Percentiles rank a stretch among this genome's conserved stretches.
Evolutionary conservation across 495 filamentous ascomycete genomes (phyloP).

Genomic region (Aspergillus sclerotiicarbonarius): DNA sequence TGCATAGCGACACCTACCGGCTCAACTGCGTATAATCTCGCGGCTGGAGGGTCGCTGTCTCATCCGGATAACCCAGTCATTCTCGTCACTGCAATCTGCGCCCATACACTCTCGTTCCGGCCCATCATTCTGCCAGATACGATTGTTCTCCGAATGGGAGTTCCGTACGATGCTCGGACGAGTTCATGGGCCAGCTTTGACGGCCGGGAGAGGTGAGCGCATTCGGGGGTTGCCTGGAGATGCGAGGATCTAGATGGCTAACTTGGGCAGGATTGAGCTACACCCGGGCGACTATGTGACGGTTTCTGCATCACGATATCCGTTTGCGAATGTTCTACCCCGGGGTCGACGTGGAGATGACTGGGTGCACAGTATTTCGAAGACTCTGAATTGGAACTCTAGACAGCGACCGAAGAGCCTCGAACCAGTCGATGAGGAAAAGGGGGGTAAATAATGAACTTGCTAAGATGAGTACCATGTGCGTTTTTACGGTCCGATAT

Average conservation of each 20-base stretch:
- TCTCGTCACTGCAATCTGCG: constrained; percentile 91
- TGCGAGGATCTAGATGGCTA: neutral
- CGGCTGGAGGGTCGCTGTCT: constrained; percentile 90
- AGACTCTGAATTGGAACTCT: constrained; percentile 93
- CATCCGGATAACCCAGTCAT: constrained; percentile 98
- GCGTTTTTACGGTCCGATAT: neutral
- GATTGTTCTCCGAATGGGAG: constrained; percentile 84
- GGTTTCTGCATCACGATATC: constrained; percentile 86
- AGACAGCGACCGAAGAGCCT: constrained; percentile 68
- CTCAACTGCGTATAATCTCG: constrained; percentile 95
- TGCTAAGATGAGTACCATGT: neutral
- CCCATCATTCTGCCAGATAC: constrained; percentile 95
- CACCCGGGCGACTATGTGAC: constrained; percentile 92
- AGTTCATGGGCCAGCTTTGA: constrained; percentile 97
- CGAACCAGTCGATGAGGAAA: neutral
- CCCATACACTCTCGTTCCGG: constrained; percentile 92
- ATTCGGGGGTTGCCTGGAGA: neutral
- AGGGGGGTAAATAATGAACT: neutral
- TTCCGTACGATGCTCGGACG: constrained; percentile 87
- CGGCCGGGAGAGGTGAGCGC: constrained; percentile 69
- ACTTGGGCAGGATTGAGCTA: constrained; percentile 63
- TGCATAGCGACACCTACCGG: constrained; percentile 92
- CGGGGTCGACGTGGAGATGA: constrained; percentile 74
- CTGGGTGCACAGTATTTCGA: constrained; percentile 88
- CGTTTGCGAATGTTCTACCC: constrained; percentile 85